Evolutionary conservation across 768 basidiomycete genomes (phyloP), one percentile per base, ranked within the genome.

Genomic region (Exsudoporus frostii): DNA sequence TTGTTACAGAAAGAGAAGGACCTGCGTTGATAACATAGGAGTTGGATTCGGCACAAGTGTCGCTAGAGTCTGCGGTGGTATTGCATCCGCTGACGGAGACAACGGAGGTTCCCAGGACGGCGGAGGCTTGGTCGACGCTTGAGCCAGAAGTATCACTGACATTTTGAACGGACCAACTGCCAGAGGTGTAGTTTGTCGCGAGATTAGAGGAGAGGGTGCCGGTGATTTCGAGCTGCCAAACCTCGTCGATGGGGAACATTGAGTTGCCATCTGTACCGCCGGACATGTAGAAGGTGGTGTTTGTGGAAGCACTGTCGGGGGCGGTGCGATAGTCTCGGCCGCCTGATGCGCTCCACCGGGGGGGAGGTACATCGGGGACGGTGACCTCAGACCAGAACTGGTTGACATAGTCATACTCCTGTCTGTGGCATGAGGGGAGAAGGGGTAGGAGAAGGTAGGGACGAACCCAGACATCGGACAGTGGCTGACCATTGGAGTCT

Each of bases 361-460:
- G 65, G 24, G 83, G 73, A 32, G 90, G 90, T 6, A 76, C 73
- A 24, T 75, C 76, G 19, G 79, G 65, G 5, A 87, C 59, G 17
- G 56, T 58, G 32, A 90, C 81, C 61, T 79, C 59, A 0, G 84
- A 77, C 90, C 90, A 92, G 64, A 92, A 92, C 52, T 89, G 75
- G 60, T 83, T 85, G 52, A 66, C 78, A 61, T 84, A 91, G 68
- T 90, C 86, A 61, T 77, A 92, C 71, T 90, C 88, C 88, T 90
- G 61, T 24, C n/a, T 44, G 36, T 40, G 10, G 32, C 6, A 33
- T 65, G 38, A 66, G 54, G 22, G 51, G 24, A 25, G 10, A 29
- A 41, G 25, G 2, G 39, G 43, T 36, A 13, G 5, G 29, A 30
- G 43, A 20, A 52, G 27, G 53, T 3, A 45, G 47, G 20, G 9